phyloP scores from a whole-genome alignment of 371 early-diverging fungal genomes.

The Blakeslea trispora region DNA sequence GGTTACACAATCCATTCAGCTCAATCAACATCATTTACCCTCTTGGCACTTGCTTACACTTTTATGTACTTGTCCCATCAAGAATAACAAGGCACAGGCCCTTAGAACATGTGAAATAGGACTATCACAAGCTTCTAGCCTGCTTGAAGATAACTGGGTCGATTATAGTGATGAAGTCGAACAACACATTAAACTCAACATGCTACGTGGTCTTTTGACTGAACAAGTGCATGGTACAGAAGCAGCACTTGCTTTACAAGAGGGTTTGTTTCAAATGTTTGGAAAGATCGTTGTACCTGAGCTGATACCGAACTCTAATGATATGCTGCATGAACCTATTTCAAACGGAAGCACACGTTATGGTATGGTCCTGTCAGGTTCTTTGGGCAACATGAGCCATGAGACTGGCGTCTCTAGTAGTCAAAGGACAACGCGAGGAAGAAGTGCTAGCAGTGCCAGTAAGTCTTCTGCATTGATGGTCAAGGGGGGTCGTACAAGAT shows the following conservation, averaged over 20 bases:
- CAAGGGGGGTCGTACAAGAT: constrained; percentile 17
- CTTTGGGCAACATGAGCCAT: constrained; percentile 27
- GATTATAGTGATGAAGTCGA: constrained; percentile 23
- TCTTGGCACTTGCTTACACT: constrained; percentile 89
- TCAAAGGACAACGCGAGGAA: constrained; percentile 14
- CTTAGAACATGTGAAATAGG: constrained; percentile 75
- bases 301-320: constrained; percentile 12
- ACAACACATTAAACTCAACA: constrained; percentile 57
- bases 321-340: constrained; percentile 19
- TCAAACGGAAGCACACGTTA: constrained; percentile 20
- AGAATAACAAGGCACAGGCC: constrained; percentile 49
- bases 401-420: background rate
- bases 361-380: constrained; percentile 32
- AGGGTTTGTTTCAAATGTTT: constrained; percentile 62
- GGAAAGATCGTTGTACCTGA: constrained; percentile 54
- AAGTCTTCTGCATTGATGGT: background rate
- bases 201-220: constrained; percentile 58
- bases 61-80: constrained; percentile 61
- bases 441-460: constrained; percentile 28
- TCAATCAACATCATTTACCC: constrained; percentile 63
- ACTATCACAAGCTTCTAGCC: constrained; percentile 22
- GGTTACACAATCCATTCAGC: constrained; percentile 62
- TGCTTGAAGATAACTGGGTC: constrained; percentile 45
- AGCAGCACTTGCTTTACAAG: constrained; percentile 53
- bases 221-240: constrained; percentile 56